Conservation (phyloP, 2,329 filamentous ascomycete species). For the Penicillium aurantiogriseum region DNA sequence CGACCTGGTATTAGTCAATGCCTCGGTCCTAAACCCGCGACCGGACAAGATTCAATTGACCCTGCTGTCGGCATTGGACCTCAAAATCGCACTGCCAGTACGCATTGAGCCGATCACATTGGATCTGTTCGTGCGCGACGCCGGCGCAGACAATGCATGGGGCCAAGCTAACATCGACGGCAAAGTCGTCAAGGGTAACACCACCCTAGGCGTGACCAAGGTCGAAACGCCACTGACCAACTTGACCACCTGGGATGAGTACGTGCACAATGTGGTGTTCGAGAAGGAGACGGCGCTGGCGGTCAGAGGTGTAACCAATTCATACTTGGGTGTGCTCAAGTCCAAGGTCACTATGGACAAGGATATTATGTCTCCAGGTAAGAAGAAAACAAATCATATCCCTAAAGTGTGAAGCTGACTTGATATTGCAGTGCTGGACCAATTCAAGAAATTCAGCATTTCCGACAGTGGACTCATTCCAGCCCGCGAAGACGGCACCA, state of each 20-base stretch:
- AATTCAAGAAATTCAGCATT: slow-evolving; percentile 51
- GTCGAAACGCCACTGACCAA: slow-evolving; percentile 29
- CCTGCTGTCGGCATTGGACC: slow-evolving; percentile 36
- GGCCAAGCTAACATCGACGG: slow-evolving; percentile 24
- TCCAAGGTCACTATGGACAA: slow-evolving; percentile 38
- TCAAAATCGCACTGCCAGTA: slow-evolving; percentile 38
- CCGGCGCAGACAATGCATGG: slow-evolving; percentile 30
- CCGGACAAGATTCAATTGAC: slow-evolving; percentile 35
- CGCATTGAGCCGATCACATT: slow-evolving; percentile 38
- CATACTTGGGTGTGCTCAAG: slow-evolving; percentile 34
- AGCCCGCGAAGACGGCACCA: slow-evolving; percentile 47
- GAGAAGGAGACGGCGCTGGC: slow-evolving; percentile 26
- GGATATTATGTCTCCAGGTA: slow-evolving; percentile 36
- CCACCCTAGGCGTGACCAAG: slow-evolving; percentile 29
- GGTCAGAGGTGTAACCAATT: slow-evolving; percentile 29
- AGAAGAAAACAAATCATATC: neutral
- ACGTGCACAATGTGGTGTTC: slow-evolving; percentile 36
- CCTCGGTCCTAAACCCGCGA: slow-evolving; percentile 35
- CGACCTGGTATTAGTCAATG: slow-evolving; percentile 36
- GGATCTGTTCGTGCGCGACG: slow-evolving; percentile 35
- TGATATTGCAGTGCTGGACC: slow-evolving; percentile 49
- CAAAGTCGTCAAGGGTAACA: slow-evolving; percentile 35
- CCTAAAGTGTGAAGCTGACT: neutral
- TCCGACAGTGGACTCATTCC: slow-evolving; percentile 46
- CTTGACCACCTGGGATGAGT: slow-evolving; percentile 29